Evolutionary conservation across 208 protist species (phyloP), one percentile per base, ranked within the genome.

Genomic region (Crithidia fasciculata): DNA sequence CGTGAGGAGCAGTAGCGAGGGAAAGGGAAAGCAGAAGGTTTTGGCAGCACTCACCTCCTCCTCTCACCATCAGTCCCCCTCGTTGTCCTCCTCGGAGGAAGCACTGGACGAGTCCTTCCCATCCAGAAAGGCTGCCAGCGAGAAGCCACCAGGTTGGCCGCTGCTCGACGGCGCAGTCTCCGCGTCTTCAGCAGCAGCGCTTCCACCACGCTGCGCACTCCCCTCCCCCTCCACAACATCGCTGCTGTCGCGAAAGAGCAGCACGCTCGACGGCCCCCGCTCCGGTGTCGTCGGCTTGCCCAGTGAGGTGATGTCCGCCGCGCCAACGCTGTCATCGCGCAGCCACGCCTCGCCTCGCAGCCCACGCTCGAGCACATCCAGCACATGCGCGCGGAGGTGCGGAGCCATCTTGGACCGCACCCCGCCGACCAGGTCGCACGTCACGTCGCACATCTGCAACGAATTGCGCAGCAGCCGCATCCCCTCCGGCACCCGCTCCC

Each of bases 401-500:
- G 78, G 84, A 1, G 83, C 71, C 49, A 83, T 80, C 47, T 81
- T 81, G 8, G 80, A 59, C 43, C 83, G 69, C 45, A 84, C 69
- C 1, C 88, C 90, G 45, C 88, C 90, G 0, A 90, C 83, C 37
- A 92, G 68, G 56, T 95, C 90, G 28, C 63, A 60, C 18, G 66
- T 19, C 28, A 76, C 57, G 61, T 82, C 75, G 62, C 84, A 93
- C 45, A 87, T 69, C 16, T 78, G 75, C 64, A 93, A 69, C 15
- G 68, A 65, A 43, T 59, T 68, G 40, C 90, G 90, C 60, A 87
- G 81, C 8, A 60, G 64, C 5, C 84, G 69, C 12, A 91, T 72
- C 19, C 70, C 82, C 2, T 84, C 84, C 28, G 74, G 55, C 43
- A 81, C 77, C 43, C 53, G 61, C 18, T 88, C 78, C 44, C 72